Base-by-base conservation (phyloP, 225 moss, liverwort and hornwort species). In the Physcomitrellopsis africana region DNA sequence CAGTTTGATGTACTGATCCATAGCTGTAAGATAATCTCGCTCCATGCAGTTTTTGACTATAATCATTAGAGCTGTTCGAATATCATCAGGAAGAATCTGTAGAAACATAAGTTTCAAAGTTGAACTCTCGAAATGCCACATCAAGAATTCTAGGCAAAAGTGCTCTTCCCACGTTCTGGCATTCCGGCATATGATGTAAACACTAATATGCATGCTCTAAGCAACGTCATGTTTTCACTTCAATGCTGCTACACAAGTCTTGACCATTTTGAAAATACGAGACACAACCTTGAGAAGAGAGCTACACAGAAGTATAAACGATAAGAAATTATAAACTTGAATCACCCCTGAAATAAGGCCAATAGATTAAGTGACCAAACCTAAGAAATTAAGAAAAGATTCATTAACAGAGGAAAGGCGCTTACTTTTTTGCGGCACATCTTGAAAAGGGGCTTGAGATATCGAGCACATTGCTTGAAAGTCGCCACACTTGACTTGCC, bases 21-120 rank as follows among this genome's bases (percentile, higher is more conserved):
- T 99, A n/a, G 99, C 99, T 62, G 99, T 95, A 69, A 99, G 68
- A 77, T 99, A 99, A 78, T 99, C 99, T 78, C 99, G 86, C 84
- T 95, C 90, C 84, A 95, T 79, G 80, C 99, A 99, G 76, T 95
- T 95, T 20, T 84, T 95, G 62, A 99, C 95, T 11, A 95, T 85
- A 61, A 99, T 95, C 95, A 95, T 99, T 65, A 99, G 86, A 3
- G 99, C 99, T 68, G 42, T 80, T 63, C 94, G 92, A 47, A 99
- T 99, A 65, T 99, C 99, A 81, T 99, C 95, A 16, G 99, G 95
- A 60, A 99, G 89, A 95, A 99, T 99, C 97, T 97, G 90, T 69
- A 68, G 17, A 42, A 41, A 72, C 76, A 67, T 29, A 48, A 67
- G 63, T 13, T 16, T 11, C 13, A 8, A 5, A 52, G 47, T 77